Conservation (phyloP, 495 filamentous ascomycete genomes). For the Daldinia grandis region DNA sequence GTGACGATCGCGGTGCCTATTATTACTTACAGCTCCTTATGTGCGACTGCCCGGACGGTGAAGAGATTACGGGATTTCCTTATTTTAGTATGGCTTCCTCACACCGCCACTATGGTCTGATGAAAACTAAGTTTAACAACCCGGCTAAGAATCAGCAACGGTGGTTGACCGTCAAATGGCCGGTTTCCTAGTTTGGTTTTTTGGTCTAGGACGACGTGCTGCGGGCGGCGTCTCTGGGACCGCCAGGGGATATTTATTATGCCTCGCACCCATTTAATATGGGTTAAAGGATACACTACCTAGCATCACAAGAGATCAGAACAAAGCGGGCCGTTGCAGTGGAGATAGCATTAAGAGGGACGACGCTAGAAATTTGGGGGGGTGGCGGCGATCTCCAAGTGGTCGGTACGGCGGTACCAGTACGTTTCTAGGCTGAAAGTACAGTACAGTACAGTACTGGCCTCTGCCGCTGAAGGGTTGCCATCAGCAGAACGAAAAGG, state of each 20-base stretch:
- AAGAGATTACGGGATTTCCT: slow-evolving; percentile 41
- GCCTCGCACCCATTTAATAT: slow-evolving; percentile 33
- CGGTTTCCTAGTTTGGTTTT: slow-evolving; percentile 21
- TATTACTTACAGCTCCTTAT: slow-evolving; percentile 39
- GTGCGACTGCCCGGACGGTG: slow-evolving; percentile 40
- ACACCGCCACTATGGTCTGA: slow-evolving; percentile 44
- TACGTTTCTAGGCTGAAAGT: slow-evolving; percentile 32
- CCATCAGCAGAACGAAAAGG: slow-evolving; percentile 20
- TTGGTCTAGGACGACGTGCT: slow-evolving; percentile 24
- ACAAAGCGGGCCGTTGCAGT: slow-evolving; percentile 43
- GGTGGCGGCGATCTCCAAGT: slow-evolving; percentile 44
- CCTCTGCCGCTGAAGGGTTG: slow-evolving; percentile 7
- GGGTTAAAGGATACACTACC: slow-evolving; percentile 28
- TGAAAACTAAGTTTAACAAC: slow-evolving; percentile 40
- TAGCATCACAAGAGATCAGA: slow-evolving; percentile 34
- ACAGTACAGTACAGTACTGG: slow-evolving; percentile 22
- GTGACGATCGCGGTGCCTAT: slow-evolving; percentile 42
- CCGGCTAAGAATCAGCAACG: slow-evolving; percentile 34
- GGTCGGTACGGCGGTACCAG: slow-evolving; percentile 38
- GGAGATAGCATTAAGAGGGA: slow-evolving; percentile 39
- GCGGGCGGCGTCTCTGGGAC: slow-evolving; percentile 28
- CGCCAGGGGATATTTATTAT: slow-evolving; percentile 29
- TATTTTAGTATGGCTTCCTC: slow-evolving; percentile 43
- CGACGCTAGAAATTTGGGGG: slow-evolving; percentile 44
- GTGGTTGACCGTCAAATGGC: slow-evolving; percentile 24